phyloP scores from a whole-genome alignment of 2,329 filamentous ascomycete species.

The Cordyceps tenuipes region DNA sequence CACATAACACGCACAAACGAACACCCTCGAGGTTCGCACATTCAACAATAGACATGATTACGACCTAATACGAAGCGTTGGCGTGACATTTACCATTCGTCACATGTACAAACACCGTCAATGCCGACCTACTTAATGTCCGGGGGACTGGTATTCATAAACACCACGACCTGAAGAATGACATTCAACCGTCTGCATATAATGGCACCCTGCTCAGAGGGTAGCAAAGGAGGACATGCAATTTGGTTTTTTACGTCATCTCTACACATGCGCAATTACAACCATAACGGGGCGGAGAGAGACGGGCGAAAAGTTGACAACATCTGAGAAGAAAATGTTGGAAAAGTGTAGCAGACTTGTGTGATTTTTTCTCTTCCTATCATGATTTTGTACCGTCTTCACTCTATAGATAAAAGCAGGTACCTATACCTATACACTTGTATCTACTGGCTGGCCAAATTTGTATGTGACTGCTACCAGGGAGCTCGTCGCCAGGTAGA shows the following conservation, averaged over 20 bases:
- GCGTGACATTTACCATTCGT: background rate
- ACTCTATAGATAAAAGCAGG: background rate
- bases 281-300: background rate
- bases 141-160: background rate
- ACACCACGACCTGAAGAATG: background rate
- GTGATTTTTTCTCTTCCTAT: background rate
- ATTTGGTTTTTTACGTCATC: background rate
- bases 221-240: background rate
- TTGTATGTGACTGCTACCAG: background rate
- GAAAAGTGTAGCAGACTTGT: background rate
- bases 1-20: background rate
- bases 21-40: slow-evolving; percentile 3
- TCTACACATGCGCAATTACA: background rate
- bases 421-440: background rate
- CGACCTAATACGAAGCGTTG: slow-evolving; percentile 7
- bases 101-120: slow-evolving; percentile 2
- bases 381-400: background rate
- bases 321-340: background rate
- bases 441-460: background rate
- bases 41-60: slow-evolving; percentile 9
- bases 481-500: background rate
- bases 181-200: slow-evolving; percentile 8
- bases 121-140: slow-evolving; percentile 8
- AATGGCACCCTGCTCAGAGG: background rate
- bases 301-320: background rate